These are phyloP conservation scores for Schizosaccharomyces versatilis DNA, from an alignment of 1,139 yeast species.

Conservation along the genomic window DNA sequence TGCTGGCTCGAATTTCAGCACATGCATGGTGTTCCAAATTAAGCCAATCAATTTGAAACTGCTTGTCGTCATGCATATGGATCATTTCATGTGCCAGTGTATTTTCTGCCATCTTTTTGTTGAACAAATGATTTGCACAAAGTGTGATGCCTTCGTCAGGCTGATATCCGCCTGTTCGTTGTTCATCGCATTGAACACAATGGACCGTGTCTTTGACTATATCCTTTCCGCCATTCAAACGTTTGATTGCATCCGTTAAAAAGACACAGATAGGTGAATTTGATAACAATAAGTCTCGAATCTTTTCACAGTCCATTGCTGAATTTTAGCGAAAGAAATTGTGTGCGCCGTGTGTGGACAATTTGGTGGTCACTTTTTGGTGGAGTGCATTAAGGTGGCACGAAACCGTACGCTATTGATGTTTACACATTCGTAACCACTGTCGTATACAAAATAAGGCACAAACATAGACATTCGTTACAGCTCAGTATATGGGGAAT, in stretches of 20 bases:
- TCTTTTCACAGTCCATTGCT: neutral
- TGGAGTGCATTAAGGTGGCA: no score
- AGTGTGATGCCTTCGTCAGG: constrained; percentile 70
- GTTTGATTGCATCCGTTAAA: constrained; percentile 64
- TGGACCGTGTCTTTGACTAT: constrained; percentile 22
- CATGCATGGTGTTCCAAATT: constrained; percentile 88
- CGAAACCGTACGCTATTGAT: no score
- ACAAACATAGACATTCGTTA: no score
- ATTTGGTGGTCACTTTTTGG: no score
- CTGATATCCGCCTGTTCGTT: constrained; percentile 82
- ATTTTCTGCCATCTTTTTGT: constrained; percentile 72
- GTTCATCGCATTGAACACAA: constrained; percentile 70
- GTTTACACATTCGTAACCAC: no score
- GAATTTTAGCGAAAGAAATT: no score
- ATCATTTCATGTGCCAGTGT: constrained; percentile 79
- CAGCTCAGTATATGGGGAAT: no score
- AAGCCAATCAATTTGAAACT: constrained; percentile 65
- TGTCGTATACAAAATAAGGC: no score
- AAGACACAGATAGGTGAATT: constrained; percentile 52
- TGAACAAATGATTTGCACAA: constrained; percentile 64
- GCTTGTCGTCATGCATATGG: constrained; percentile 78
- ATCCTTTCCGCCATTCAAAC: constrained; percentile 32
- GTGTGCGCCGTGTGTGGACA: no score
- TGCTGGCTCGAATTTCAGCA: constrained; percentile 66
- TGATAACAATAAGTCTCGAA: neutral